phyloP scores from a whole-genome alignment of 2,329 filamentous ascomycete genomes.

The Chaetomiaceae sp. region DNA sequence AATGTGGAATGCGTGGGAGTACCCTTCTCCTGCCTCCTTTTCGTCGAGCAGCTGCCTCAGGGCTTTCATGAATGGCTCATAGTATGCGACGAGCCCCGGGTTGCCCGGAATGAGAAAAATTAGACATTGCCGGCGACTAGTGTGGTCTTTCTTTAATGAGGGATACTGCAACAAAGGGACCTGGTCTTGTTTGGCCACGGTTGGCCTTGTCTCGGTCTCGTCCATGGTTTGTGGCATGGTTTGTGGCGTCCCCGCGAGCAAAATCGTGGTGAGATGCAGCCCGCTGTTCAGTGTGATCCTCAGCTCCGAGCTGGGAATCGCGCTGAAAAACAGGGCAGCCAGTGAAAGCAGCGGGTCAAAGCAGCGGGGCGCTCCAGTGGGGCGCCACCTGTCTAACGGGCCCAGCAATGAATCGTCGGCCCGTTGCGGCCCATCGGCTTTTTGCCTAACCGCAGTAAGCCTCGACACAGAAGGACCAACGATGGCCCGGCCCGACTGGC shows the following conservation, averaged over 20 bases:
- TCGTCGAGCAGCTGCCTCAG: conserved; percentile 52
- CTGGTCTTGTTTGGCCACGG: neutral
- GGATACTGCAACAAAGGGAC: conserved; percentile 20
- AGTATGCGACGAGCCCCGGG: conserved; percentile 71
- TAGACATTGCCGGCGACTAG: conserved; percentile 35
- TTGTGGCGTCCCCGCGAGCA: no score
- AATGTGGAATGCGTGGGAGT: conserved; percentile 45
- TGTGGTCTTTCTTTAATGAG: conserved; percentile 3
- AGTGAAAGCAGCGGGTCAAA: neutral
- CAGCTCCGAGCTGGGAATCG: neutral
- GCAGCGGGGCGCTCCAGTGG: neutral
- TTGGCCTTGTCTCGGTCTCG: neutral
- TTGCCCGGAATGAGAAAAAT: conserved; percentile 75
- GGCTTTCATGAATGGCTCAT: conserved; percentile 59
- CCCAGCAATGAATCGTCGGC: neutral
- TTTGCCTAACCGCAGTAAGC: no score
- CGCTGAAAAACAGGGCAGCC: conserved; percentile 7
- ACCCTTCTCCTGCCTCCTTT: conserved; percentile 29
- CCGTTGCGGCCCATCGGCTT: no score
- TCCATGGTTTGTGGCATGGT: no score
- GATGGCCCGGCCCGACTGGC: no score
- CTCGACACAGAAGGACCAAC: no score
- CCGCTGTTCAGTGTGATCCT: neutral
- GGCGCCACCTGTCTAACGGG: conserved; percentile 3
- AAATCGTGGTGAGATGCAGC: no score